Conservation (phyloP, 1,139 yeast species). For the Citeromyces hawaiiensis region DNA sequence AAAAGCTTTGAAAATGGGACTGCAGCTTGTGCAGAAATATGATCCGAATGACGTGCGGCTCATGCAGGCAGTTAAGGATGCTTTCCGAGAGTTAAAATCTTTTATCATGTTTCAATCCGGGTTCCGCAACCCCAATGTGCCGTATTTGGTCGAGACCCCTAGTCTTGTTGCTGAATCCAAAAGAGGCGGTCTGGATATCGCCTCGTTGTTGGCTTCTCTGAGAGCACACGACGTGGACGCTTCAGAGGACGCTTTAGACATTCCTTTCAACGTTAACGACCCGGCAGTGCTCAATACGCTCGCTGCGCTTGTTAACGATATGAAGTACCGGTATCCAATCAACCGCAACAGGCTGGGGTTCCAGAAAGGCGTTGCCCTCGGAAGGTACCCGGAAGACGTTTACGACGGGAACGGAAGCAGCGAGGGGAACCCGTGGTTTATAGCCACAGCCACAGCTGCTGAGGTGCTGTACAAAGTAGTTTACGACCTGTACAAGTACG, state of each 20-base stretch:
- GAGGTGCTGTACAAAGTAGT: constrained; percentile 35
- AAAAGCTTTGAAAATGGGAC: constrained; percentile 51
- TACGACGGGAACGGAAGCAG: constrained; percentile 68
- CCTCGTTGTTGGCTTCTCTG: constrained; percentile 56
- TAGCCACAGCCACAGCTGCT: constrained; percentile 73
- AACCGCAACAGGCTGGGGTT: constrained; percentile 35
- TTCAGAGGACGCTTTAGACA: constrained; percentile 12
- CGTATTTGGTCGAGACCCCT: constrained; percentile 64
- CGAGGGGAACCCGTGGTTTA: constrained; percentile 93
- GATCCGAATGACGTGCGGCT: constrained; percentile 20
- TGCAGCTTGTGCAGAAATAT: constrained; percentile 25
- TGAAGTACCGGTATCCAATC: constrained; percentile 65
- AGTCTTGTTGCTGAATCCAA: constrained; percentile 20
- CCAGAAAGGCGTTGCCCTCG: constrained; percentile 58
- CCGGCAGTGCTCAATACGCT: constrained; percentile 44
- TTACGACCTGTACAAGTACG: constrained; percentile 17
- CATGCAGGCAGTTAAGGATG: constrained; percentile 11
- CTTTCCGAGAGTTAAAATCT: constrained; percentile 22
- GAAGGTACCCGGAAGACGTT: constrained; percentile 88
- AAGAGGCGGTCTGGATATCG: constrained; percentile 72
- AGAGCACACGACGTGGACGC: constrained; percentile 43
- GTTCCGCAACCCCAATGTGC: constrained; percentile 25
- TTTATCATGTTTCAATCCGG: constrained; percentile 32
- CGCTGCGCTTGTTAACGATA: constrained; percentile 43
- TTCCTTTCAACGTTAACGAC: constrained; percentile 52